Conservation (phyloP, 2,329 filamentous ascomycete species). For the Penicillium capsulatum region DNA sequence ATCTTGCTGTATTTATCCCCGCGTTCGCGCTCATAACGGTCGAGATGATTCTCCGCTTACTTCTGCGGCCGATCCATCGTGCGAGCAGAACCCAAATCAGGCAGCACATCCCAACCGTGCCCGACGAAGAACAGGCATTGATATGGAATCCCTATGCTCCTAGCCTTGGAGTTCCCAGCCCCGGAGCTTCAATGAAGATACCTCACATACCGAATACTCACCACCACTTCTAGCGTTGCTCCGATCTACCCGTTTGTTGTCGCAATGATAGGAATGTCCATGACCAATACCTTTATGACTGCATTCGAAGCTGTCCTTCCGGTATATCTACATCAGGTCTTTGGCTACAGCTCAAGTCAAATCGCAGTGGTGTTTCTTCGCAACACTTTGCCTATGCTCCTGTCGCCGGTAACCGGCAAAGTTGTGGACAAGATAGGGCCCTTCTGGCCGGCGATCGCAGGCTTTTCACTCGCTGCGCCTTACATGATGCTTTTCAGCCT, state of each 20-base stretch:
- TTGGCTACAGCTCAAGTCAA: constrained; percentile 4
- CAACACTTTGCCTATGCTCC: constrained; percentile 4
- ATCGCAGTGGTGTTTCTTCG: constrained; percentile 9
- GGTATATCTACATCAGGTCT: constrained; percentile 6
- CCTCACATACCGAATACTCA: too few relatives aligned
- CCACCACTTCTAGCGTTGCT: constrained; percentile 50
- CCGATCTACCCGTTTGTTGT: too few relatives aligned
- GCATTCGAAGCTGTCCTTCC: constrained; percentile 12
- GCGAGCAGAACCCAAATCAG: too few relatives aligned
- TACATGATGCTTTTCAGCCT: constrained; percentile 10
- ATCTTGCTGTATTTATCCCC: constrained; percentile 32
- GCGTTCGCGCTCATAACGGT: constrained; percentile 38
- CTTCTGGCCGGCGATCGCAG: constrained; percentile 5
- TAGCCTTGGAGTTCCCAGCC: too few relatives aligned
- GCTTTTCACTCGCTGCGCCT: constrained; percentile 6
- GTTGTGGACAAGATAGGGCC: constrained; percentile 9
- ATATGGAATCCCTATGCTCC: too few relatives aligned
- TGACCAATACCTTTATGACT: constrained; percentile 9
- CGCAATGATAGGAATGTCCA: constrained; percentile 8
- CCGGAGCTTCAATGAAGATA: too few relatives aligned
- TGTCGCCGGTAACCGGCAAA: constrained; percentile 4
- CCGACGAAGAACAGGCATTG: neutral
- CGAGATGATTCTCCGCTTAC: constrained; percentile 50
- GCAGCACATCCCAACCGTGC: too few relatives aligned
- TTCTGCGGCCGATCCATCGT: constrained; percentile 14